Evolutionary conservation across 2,329 filamentous ascomycete species (phyloP).

Genomic region (Zymoseptoria tritici): DNA sequence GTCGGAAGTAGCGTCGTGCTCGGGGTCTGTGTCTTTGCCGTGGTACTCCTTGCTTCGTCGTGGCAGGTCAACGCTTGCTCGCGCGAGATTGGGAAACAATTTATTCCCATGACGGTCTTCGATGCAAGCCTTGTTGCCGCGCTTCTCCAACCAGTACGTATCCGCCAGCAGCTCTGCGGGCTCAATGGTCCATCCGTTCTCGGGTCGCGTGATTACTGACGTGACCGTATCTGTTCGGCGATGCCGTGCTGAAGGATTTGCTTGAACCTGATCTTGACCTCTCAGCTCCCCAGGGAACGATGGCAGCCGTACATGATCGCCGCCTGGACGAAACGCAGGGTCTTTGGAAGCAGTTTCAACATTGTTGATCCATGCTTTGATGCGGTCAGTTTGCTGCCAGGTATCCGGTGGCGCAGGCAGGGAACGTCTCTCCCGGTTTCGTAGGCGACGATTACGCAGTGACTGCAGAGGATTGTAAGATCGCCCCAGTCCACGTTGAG

Average conservation of each 20-base stretch:
- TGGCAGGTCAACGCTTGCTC: conserved; percentile 18
- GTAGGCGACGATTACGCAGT: conserved; percentile 80
- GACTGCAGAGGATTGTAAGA: conserved; percentile 88
- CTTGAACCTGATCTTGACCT: conserved; percentile 6
- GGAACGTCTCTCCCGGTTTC: conserved; percentile 66
- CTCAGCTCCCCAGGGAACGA: conserved; percentile 23
- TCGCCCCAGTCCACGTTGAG: conserved; percentile 50
- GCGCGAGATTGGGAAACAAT: conserved; percentile 50
- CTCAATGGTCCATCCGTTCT: conserved; percentile 76
- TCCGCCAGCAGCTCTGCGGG: conserved; percentile 85
- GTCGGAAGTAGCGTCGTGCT: conserved; percentile 5
- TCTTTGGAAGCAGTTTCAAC: conserved; percentile 46
- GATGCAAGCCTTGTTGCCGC: conserved; percentile 69
- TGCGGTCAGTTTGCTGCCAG: conserved; percentile 65
- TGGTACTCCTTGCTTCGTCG: conserved; percentile 17
- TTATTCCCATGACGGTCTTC: conserved; percentile 70
- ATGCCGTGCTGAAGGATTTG: conserved; percentile 19
- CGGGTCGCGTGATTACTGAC: conserved; percentile 60
- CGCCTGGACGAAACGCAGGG: conserved; percentile 33
- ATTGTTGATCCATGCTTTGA: conserved; percentile 69
- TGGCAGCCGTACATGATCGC: conserved; percentile 25
- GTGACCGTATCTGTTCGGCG: conserved; percentile 35
- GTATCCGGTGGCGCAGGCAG: conserved; percentile 70
- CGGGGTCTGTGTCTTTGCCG: not conserved
- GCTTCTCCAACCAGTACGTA: conserved; percentile 80